These are phyloP conservation scores for Vigna reflexopilosa DNA, from an alignment of 306 rosid species.

Conservation along the genomic window DNA sequence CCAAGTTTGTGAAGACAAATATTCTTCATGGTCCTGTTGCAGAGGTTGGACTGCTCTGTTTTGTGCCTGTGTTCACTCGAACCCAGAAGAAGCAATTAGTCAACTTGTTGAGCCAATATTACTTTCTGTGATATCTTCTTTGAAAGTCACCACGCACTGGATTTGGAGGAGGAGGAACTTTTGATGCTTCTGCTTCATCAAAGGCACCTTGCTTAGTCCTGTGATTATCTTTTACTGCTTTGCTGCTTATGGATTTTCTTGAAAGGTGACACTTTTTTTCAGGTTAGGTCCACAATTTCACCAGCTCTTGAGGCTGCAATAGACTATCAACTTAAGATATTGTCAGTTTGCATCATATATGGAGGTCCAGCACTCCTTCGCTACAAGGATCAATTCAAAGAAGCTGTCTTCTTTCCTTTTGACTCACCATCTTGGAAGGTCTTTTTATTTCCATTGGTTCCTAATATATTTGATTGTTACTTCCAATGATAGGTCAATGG, in stretches of 20 bases:
- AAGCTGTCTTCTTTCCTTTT: no score
- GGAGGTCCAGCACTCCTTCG: no score
- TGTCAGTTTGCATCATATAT: no score
- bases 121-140: conserved; percentile 77
- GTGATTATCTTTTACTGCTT: conserved; percentile 39
- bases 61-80: conserved; percentile 86
- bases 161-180: conserved; percentile 82
- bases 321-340: no score
- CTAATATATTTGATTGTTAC: no score
- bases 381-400: no score
- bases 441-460: no score
- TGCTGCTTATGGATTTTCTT: conserved; percentile 40
- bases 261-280: conserved; percentile 34
- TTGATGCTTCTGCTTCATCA: conserved; percentile 56
- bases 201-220: conserved; percentile 60
- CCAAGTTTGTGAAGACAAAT: conserved; percentile 94
- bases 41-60: conserved; percentile 98
- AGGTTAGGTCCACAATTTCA: no score
- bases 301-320: no score
- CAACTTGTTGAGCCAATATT: conserved; percentile 89
- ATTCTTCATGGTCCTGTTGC: conserved; percentile 97
- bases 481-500: no score
- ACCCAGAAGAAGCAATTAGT: conserved; percentile 89
- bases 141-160: conserved; percentile 83
- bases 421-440: no score